Evolutionary conservation across 176 grass and related monocot species (phyloP).

Genomic region (Oryza glaberrima): DNA sequence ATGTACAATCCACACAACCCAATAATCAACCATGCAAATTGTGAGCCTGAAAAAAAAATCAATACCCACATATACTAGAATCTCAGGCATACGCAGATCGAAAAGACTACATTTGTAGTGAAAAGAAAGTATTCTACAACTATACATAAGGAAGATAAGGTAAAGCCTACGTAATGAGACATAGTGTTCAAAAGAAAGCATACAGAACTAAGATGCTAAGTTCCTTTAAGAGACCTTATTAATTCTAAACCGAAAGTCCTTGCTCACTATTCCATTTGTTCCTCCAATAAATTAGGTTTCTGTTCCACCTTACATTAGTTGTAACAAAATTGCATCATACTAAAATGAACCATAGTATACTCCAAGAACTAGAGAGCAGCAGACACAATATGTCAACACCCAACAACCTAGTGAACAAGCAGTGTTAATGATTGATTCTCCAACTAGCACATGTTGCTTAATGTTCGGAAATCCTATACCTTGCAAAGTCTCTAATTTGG

Average conservation of each 20-base stretch:
- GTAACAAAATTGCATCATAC: background rate
- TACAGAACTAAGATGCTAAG: background rate
- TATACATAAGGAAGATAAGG: background rate
- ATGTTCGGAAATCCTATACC: background rate
- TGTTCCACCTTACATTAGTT: background rate
- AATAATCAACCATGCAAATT: background rate
- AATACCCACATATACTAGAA: background rate
- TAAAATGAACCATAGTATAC: too few relatives aligned
- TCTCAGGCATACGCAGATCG: background rate
- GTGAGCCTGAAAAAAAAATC: background rate
- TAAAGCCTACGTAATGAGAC: background rate
- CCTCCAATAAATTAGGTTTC: background rate
- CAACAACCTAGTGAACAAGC: background rate
- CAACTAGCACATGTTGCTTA: background rate
- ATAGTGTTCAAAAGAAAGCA: background rate
- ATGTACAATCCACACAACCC: too few relatives aligned
- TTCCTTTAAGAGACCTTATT: constrained; percentile 1
- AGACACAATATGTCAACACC: constrained; percentile 1
- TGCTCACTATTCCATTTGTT: background rate
- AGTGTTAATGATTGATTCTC: background rate
- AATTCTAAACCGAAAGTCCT: background rate
- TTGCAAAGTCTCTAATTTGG: background rate
- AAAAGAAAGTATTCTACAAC: background rate
- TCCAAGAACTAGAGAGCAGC: background rate
- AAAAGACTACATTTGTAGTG: background rate